Evolutionary conservation across 2,329 filamentous ascomycete genomes (phyloP).

Genomic region (Fusarium fracticaudum): DNA sequence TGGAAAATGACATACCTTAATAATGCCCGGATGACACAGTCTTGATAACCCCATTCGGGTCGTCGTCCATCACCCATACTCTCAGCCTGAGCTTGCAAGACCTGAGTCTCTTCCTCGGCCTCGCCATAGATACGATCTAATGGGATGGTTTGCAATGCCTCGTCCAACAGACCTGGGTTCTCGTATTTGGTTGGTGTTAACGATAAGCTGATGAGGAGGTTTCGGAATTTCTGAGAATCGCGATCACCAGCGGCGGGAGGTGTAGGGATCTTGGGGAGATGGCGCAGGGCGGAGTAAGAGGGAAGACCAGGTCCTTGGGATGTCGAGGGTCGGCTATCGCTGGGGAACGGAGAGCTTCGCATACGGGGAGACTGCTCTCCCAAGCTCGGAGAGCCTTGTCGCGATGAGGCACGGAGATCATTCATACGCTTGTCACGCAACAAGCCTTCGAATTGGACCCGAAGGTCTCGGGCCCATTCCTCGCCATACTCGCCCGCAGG

Average conservation of each 20-base stretch:
- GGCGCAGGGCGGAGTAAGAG: conserved; percentile 59
- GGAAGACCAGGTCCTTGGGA: conserved; percentile 57
- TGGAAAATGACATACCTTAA: conserved; percentile 69
- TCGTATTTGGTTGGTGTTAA: conserved; percentile 93
- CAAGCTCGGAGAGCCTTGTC: conserved; percentile 67
- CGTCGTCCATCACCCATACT: conserved; percentile 83
- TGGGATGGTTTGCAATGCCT: conserved; percentile 86
- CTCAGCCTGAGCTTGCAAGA: conserved; percentile 86
- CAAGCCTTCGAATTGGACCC: conserved; percentile 85
- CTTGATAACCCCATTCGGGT: conserved; percentile 95
- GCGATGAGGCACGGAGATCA: conserved; percentile 66
- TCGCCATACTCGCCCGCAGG: conserved; percentile 66
- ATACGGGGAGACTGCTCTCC: conserved; percentile 62
- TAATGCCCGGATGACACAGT: conserved; percentile 91
- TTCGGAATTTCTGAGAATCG: conserved; percentile 79
- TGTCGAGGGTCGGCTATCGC: conserved; percentile 57
- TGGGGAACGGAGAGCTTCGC: conserved; percentile 50
- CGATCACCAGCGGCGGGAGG: conserved; percentile 73
- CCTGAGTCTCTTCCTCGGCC: conserved; percentile 91
- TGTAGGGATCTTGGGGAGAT: conserved; percentile 70
- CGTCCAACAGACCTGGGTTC: conserved; percentile 92
- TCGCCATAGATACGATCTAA: conserved; percentile 92
- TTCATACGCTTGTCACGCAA: conserved; percentile 89
- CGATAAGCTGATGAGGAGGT: conserved; percentile 84
- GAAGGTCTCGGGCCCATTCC: conserved; percentile 80